Percentiles rank a stretch among this genome's conserved stretches.
phyloP scores from a whole-genome alignment of 2,329 filamentous ascomycete genomes.

The Claviceps fusiformis region DNA sequence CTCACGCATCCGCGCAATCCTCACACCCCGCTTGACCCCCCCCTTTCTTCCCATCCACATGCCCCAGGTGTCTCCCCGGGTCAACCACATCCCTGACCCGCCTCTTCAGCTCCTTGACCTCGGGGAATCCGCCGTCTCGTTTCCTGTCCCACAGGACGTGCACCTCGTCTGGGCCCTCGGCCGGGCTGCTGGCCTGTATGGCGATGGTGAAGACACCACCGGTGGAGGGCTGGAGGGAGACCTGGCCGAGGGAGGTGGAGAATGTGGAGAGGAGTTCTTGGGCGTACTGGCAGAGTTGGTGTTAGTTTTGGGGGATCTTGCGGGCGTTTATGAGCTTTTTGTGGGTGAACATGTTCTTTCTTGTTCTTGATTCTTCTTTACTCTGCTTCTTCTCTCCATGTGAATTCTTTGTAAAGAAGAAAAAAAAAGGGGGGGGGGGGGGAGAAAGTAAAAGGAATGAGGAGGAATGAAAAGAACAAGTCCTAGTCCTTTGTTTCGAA shows the following conservation, averaged over 20 bases:
- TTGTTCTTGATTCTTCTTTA: too few species aligned
- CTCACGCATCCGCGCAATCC: not conserved
- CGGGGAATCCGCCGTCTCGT: conserved; percentile 76
- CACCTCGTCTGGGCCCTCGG: not conserved
- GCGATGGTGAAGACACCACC: conserved; percentile 73
- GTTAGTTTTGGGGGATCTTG: not conserved
- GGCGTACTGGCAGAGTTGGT: conserved; percentile 48
- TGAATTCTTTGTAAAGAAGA: too few species aligned
- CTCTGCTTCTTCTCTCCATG: too few species aligned
- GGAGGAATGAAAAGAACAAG: too few species aligned
- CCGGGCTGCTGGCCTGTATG: conserved; percentile 25
- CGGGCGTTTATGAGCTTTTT: not conserved
- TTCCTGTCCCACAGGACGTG: conserved; percentile 77
- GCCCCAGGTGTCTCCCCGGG: conserved; percentile 64
- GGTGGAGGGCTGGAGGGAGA: conserved; percentile 72
- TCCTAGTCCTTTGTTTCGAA: too few species aligned
- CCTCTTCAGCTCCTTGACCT: conserved; percentile 84
- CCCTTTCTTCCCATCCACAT: conserved; percentile 47
- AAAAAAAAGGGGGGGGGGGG: too few species aligned
- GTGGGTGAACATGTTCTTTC: not conserved
- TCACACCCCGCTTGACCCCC: too few species aligned
- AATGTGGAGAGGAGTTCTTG: conserved; percentile 96
- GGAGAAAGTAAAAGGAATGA: too few species aligned
- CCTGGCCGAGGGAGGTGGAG: conserved; percentile 67
- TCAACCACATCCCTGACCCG: conserved; percentile 71